phyloP scores from a whole-genome alignment of 192 early-diverging fungal species.

The Spinellus fusiger region DNA sequence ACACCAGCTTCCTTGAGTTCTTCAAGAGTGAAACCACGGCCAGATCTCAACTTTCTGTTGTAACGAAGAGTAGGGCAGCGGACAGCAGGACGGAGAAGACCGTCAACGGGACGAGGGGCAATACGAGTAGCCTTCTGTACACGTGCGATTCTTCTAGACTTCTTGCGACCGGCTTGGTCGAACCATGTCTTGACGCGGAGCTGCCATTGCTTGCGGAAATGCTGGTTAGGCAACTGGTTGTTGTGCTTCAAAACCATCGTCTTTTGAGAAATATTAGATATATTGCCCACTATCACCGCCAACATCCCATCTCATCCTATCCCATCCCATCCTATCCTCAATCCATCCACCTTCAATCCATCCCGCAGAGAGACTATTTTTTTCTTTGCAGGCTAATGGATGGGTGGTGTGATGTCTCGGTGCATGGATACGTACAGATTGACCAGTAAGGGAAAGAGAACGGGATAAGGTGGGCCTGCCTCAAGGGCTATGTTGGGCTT shows the following conservation, averaged over 20 bases:
- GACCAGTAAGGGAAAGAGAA: slow-evolving; percentile 5
- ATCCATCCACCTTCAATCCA: too few species aligned
- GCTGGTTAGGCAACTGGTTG: slow-evolving; percentile 89
- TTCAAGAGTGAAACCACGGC: slow-evolving; percentile 97
- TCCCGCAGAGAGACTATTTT: too few species aligned
- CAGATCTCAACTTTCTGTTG: slow-evolving; percentile 95
- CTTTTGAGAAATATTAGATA: not conserved
- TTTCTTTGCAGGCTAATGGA: too few species aligned
- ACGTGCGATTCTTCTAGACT: slow-evolving; percentile 80
- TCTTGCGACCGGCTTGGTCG: slow-evolving; percentile 95
- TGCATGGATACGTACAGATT: slow-evolving; percentile 4
- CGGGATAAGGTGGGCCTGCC: not conserved
- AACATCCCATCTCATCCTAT: too few species aligned
- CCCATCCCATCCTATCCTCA: too few species aligned
- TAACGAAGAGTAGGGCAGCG: slow-evolving; percentile 96
- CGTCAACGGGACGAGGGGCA: slow-evolving; percentile 95
- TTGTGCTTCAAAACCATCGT: slow-evolving; percentile 79
- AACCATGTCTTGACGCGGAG: slow-evolving; percentile 97
- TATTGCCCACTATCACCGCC: too few species aligned
- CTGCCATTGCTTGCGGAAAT: slow-evolving; percentile 99
- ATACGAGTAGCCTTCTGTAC: slow-evolving; percentile 93
- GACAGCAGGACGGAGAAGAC: slow-evolving; percentile 93
- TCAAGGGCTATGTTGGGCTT: not conserved
- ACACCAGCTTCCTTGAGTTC: slow-evolving; percentile 98
- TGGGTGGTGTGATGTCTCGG: too few species aligned